Base-by-base conservation (phyloP, 2,329 filamentous ascomycete species). In the Cladosporium sp. region DNA sequence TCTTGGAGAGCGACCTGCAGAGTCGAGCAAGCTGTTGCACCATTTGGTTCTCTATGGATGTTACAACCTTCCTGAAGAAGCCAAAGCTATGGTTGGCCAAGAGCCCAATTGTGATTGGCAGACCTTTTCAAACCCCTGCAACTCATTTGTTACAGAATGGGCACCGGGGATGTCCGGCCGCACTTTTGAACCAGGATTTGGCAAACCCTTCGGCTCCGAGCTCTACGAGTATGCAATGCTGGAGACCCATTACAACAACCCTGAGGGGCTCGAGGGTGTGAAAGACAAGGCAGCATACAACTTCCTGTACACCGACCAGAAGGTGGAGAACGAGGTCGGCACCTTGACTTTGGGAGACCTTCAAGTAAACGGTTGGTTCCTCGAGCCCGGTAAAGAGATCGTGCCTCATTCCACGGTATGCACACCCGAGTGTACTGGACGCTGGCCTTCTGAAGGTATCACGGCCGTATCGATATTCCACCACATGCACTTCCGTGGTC, bases 201-300 rank as follows among this genome's bases (percentile, higher is more conserved):
- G 68, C 26, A 69, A 69, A 32, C 67, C 68, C 2, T 69, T 69
- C 34, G 67, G 68, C 46, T 36, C 32, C 10, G 68, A 67, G 8
- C 51, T 63, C 30, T 69, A 64, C 23, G 58, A 69, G 36, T 69
- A 69, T 49, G 68, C 56, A 11, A 69, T 69, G 68, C 48, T 69
- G 13, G 68, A 69, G 57, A 66, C 61, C 2, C 68, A 69, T 23
- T 69, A 69, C 64, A 69, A 67, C 59, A 69, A 69, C 23, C 68
- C 68, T 14, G 39, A 65, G 21, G 43, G 57, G 1, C 46, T 69
- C 13, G 68, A 58, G 16, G 65, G 60, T 21, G 34, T 64, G 63
- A 69, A 67, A 64, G 67, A 68, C 25, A 43, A 59, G 54, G 59
- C 68, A 16, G 49, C 46, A 7, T 69, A 69, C 65, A 63, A 28